Percentiles rank a stretch among this genome's conserved stretches.
phyloP scores from a whole-genome alignment of 257 asterid species.

The Fraxinus americana region DNA sequence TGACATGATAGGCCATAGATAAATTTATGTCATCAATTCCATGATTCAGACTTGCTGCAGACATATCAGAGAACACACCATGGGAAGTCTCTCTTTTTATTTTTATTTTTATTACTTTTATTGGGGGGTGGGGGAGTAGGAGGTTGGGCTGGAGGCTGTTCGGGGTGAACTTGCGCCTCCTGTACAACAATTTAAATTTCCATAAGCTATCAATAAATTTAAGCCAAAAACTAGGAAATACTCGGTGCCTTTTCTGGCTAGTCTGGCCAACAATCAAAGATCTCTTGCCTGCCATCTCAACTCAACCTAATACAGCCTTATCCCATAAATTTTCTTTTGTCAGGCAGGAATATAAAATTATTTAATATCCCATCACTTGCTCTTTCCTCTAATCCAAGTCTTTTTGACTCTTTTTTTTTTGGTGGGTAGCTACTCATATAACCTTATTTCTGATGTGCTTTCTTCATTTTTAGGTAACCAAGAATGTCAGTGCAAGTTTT shows the following conservation, averaged over 20 bases:
- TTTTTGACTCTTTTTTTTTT: neutral
- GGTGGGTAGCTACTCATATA: neutral
- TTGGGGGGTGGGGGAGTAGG: neutral
- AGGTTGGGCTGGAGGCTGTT: neutral
- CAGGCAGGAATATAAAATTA: constrained; percentile 8
- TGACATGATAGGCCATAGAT: neutral
- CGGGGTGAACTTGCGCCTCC: neutral
- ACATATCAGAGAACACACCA: neutral
- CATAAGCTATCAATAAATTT: neutral
- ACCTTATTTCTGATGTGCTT: constrained; percentile 2
- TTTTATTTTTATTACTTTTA: neutral
- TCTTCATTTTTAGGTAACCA: neutral
- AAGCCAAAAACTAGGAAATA: neutral
- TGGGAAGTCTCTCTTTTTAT: neutral
- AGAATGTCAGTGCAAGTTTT: neutral
- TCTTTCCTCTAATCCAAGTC: constrained; percentile 1
- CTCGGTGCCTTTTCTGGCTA: neutral
- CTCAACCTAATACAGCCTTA: neutral
- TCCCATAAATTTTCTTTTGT: neutral
- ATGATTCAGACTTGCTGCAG: neutral
- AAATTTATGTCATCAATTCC: neutral
- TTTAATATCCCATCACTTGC: neutral
- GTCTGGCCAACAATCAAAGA: neutral
- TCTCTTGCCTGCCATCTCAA: neutral
- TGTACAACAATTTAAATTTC: neutral